These are phyloP conservation scores for Aspergillus ochraceus DNA, from an alignment of 2,329 filamentous ascomycete species.

Conservation along the genomic window DNA sequence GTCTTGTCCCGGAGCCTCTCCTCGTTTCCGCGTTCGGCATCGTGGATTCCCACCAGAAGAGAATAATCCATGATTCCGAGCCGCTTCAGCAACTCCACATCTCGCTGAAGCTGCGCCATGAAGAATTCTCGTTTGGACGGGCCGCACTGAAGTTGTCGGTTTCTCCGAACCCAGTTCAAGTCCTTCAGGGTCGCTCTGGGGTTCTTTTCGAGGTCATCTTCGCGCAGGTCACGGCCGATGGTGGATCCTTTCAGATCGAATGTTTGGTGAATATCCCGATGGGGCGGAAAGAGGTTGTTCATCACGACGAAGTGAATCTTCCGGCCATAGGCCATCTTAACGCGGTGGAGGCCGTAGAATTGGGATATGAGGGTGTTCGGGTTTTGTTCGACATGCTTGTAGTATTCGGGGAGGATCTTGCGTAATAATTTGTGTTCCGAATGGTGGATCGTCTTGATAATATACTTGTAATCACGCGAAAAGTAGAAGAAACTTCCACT, in stretches of 20 bases:
- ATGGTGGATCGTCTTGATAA: slow-evolving; percentile 99
- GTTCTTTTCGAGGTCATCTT: slow-evolving; percentile 84
- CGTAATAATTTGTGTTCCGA: slow-evolving; percentile 63
- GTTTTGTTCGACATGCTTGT: slow-evolving; percentile 86
- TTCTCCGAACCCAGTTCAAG: slow-evolving; percentile 88
- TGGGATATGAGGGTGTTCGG: slow-evolving; percentile 96
- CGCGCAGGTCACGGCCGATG: slow-evolving; percentile 84
- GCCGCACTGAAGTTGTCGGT: slow-evolving; percentile 83
- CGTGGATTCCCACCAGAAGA: slow-evolving; percentile 89
- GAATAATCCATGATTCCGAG: slow-evolving; percentile 99
- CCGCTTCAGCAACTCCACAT: slow-evolving; percentile 82
- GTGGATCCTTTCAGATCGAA: slow-evolving; percentile 98
- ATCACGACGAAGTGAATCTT: slow-evolving; percentile 99
- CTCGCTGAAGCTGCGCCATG: slow-evolving; percentile 80
- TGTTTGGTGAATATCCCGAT: slow-evolving; percentile 94
- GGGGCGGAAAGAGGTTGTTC: slow-evolving; percentile 98
- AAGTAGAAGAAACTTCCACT: slow-evolving; percentile 99
- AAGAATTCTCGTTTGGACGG: slow-evolving; percentile 86
- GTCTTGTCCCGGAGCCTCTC: slow-evolving; percentile 91
- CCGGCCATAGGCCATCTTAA: slow-evolving; percentile 96
- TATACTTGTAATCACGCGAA: slow-evolving; percentile 98
- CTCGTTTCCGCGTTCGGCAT: slow-evolving; percentile 85
- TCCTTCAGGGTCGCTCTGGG: slow-evolving; percentile 93
- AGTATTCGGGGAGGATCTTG: slow-evolving; percentile 75
- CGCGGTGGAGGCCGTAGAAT: slow-evolving; percentile 94